Evolutionary conservation across 345 rosid genomes (phyloP), one percentile per base, ranked within the genome.

Genomic region (Salix purpurea): DNA sequence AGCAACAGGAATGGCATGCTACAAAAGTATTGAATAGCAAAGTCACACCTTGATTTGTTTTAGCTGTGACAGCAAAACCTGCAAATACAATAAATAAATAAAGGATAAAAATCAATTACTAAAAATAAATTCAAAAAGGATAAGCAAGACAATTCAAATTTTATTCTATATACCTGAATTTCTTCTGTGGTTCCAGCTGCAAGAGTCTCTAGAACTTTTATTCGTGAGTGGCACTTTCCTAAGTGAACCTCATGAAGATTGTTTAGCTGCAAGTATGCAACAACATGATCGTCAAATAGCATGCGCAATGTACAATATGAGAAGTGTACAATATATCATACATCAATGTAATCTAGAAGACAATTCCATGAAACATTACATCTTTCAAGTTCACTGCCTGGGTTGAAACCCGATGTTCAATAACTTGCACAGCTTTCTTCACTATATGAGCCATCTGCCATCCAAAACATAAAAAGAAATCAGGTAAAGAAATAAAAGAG

Each of bases 201-300:
- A 69, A 96, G 87, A 80, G 97, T 88, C 82, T 93, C 99, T 73
- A 93, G 86, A 28, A 86, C 90, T 82, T 83, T 90, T 62, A 91
- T 83, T 84, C 86, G 91, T 73, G 92, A 87, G 75, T 85, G 93
- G 81, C 87, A 92, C 87, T 90, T 96, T 76, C 89, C 96, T 64
- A 90, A 91, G 67, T 90, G 91, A 75, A 81, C 87, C 78, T 85
- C 87, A 74, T 82, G 83, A 78, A 91, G 84, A 67, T 83, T 87
- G 76, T 89, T 91, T 92, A 93, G 97, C 99, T 93, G 88, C 82
- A 88, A 70, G 46, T 54, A 50, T 77, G 44, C 73, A 80, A 76
- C 15, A 79, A 58, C 54, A 78, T 32, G 65, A 78, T 44, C 70
- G 84, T 76, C 46, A 77, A 74, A 48, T 67, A 77, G 74, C 75